phyloP scores from a whole-genome alignment of 495 filamentous ascomycete species.

The Choiromyces venosus region DNA sequence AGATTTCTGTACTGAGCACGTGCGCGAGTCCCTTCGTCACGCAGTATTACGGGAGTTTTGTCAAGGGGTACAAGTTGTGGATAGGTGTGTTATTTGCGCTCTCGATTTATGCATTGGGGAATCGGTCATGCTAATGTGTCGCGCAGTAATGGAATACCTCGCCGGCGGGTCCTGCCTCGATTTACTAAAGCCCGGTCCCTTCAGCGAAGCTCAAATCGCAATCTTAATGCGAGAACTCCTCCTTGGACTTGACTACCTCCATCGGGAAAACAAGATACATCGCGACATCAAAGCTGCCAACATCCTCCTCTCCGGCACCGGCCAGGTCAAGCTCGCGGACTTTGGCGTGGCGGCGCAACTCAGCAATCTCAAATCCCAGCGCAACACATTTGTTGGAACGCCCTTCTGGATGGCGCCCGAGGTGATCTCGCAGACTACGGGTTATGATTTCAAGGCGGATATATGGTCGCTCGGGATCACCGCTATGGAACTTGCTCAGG shows the following conservation, averaged over 20 bases:
- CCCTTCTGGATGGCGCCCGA: constrained; percentile 99
- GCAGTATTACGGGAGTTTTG: constrained; percentile 91
- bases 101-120: not conserved
- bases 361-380: constrained; percentile 99
- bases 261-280: constrained; percentile 91
- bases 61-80: constrained; percentile 93
- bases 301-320: constrained; percentile 75
- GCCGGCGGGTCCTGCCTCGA: constrained; percentile 42
- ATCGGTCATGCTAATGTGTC: constrained; percentile 1
- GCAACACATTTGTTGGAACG: constrained; percentile 97
- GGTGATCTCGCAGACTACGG: constrained; percentile 88
- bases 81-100: constrained; percentile 52
- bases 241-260: constrained; percentile 84
- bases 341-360: constrained; percentile 96
- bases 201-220: constrained; percentile 87
- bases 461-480: constrained; percentile 99
- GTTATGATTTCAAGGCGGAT: constrained; percentile 97
- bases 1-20: constrained; percentile 93
- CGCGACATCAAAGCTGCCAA: constrained; percentile 97
- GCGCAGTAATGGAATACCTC: constrained; percentile 41
- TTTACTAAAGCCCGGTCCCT: constrained; percentile 68
- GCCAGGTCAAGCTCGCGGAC: constrained; percentile 94
- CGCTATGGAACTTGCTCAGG: constrained; percentile 83
- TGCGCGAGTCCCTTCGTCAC: constrained; percentile 92
- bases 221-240: constrained; percentile 89